Evolutionary conservation across 1,284 basidiomycete species (phyloP).

Genomic region (Termitomyces sp.): DNA sequence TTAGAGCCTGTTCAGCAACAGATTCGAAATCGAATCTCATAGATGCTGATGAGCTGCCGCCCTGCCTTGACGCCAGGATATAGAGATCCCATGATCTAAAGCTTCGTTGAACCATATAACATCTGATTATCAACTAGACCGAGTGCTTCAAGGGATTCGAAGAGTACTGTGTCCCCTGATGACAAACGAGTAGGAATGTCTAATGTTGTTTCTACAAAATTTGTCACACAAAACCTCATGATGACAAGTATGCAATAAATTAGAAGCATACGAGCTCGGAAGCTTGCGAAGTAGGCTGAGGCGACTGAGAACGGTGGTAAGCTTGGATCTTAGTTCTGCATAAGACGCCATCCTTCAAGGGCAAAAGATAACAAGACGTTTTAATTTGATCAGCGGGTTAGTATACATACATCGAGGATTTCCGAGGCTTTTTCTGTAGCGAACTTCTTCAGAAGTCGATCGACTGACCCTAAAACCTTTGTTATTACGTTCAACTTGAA

Average conservation of each 20-base stretch:
- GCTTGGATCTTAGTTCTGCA: constrained; percentile 44
- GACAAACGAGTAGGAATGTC: constrained; percentile 69
- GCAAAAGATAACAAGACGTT: not conserved
- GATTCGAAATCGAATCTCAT: too few relatives aligned
- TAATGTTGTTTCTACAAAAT: constrained; percentile 56
- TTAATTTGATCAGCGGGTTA: not conserved
- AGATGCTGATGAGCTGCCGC: too few relatives aligned
- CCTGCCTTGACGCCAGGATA: constrained; percentile 72
- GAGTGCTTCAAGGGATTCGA: constrained; percentile 80
- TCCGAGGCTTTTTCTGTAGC: constrained; percentile 69
- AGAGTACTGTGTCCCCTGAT: constrained; percentile 81
- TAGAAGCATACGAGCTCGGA: constrained; percentile 69
- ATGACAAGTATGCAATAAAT: not conserved
- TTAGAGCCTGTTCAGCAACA: too few relatives aligned
- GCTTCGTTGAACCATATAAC: constrained; percentile 80
- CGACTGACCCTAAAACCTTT: constrained; percentile 74
- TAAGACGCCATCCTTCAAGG: not conserved
- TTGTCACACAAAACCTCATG: not conserved
- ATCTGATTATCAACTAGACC: constrained; percentile 84
- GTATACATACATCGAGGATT: constrained; percentile 41
- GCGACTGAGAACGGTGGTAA: constrained; percentile 94
- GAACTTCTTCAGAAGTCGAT: constrained; percentile 87
- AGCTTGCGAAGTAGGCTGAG: constrained; percentile 94
- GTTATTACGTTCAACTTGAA: constrained; percentile 52
- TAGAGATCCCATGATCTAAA: constrained; percentile 67